Conservation (phyloP, 805 yeast species). For the Candida succiphila region DNA sequence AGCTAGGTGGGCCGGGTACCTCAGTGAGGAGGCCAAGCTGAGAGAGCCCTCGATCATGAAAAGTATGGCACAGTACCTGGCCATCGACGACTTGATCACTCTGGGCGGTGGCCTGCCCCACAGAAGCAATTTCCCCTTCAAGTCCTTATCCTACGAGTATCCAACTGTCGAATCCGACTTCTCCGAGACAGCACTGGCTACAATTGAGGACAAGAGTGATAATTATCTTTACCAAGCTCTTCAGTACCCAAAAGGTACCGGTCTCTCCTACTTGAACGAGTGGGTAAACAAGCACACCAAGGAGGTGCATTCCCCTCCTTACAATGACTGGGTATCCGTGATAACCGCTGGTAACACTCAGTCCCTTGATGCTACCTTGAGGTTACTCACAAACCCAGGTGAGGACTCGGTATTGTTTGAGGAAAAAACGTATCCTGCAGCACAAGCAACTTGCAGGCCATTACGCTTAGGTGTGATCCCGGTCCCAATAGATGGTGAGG, state of each 20-base stretch:
- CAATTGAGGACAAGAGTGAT: constrained; percentile 7
- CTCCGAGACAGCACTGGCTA: constrained; percentile 27
- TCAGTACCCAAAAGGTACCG: constrained; percentile 42
- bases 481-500: constrained; percentile 68
- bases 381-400: constrained; percentile 69
- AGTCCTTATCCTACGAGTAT: constrained; percentile 16
- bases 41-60: constrained; percentile 21
- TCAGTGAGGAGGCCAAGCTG: constrained; percentile 17
- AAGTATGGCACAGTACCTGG: constrained; percentile 5
- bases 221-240: constrained; percentile 33
- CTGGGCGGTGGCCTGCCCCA: constrained; percentile 53
- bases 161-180: constrained; percentile 35
- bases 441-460: constrained; percentile 73
- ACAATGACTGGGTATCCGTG: constrained; percentile 59
- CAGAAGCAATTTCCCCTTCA: constrained; percentile 39
- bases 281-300: constrained; percentile 34
- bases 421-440: constrained; percentile 74
- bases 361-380: constrained; percentile 73
- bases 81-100: constrained; percentile 27
- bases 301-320: constrained; percentile 32
- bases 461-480: constrained; percentile 62
- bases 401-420: constrained; percentile 73
- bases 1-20: constrained; percentile 16
- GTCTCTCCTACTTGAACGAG: constrained; percentile 30
- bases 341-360: constrained; percentile 83